Conservation (phyloP, 345 rosid genomes). For the Eucalyptus regnans region DNA sequence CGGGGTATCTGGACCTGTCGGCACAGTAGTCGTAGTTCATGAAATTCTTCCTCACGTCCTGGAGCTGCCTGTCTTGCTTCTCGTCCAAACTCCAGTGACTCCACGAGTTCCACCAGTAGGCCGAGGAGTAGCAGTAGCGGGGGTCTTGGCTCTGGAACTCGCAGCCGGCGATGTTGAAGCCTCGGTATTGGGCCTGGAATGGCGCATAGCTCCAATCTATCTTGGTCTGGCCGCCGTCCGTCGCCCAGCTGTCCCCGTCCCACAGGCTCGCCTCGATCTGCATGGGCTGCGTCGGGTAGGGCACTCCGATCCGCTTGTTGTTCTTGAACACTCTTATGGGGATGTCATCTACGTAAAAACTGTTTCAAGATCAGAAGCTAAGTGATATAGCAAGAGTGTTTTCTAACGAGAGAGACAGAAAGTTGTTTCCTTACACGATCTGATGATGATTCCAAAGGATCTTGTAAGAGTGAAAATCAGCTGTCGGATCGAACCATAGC, state of each 20-base stretch:
- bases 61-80: neutral
- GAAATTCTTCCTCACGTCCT: slow-evolving; percentile 5
- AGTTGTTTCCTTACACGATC: slow-evolving; percentile 34
- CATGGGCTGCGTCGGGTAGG: slow-evolving; percentile 46
- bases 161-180: slow-evolving; percentile 39
- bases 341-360: slow-evolving; percentile 46
- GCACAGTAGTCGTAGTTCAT: slow-evolving; percentile 31
- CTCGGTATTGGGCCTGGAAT: slow-evolving; percentile 33
- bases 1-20: slow-evolving; percentile 15
- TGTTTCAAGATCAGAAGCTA: neutral
- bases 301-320: slow-evolving; percentile 16
- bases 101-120: slow-evolving; percentile 50
- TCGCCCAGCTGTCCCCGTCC: slow-evolving; percentile 63
- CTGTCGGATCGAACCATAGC: slow-evolving; percentile 69
- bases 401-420: neutral
- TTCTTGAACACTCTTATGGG: slow-evolving; percentile 83
- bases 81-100: slow-evolving; percentile 13
- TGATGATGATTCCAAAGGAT: slow-evolving; percentile 70
- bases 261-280: slow-evolving; percentile 43
- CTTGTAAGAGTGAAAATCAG: slow-evolving; percentile 41
- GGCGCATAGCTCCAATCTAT: slow-evolving; percentile 48
- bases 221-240: slow-evolving; percentile 52
- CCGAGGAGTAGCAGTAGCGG: slow-evolving; percentile 3
- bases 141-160: neutral
- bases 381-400: neutral